These are phyloP conservation scores for Spathaspora girioi DNA, from an alignment of 805 yeast genomes.

Conservation along the genomic window DNA sequence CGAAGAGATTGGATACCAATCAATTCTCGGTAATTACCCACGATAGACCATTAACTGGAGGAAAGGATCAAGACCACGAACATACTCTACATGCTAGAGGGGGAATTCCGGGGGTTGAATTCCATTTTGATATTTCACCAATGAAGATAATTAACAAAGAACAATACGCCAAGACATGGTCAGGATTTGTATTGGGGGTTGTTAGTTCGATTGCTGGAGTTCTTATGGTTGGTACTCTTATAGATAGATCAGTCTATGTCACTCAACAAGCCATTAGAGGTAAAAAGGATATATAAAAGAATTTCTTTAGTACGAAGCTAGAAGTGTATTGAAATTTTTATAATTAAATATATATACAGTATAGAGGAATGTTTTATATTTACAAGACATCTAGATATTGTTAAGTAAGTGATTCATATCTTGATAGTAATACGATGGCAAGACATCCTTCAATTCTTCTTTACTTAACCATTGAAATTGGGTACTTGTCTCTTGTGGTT, in stretches of 20 bases:
- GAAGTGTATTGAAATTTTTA: not conserved
- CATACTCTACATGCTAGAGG: conserved; percentile 78
- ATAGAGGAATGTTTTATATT: not conserved
- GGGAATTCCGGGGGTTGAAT: conserved; percentile 86
- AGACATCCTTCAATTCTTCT: conserved; percentile 62
- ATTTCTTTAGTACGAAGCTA: not conserved
- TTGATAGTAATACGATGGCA: conserved; percentile 52
- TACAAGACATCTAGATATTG: conserved; percentile 23
- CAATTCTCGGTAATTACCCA: conserved; percentile 89
- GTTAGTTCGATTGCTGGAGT: conserved; percentile 92
- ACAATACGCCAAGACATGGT: conserved; percentile 69
- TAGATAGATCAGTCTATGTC: conserved; percentile 85
- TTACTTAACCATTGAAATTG: conserved; percentile 82
- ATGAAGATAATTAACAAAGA: conserved; percentile 86
- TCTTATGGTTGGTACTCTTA: conserved; percentile 82
- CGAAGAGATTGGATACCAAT: conserved; percentile 62
- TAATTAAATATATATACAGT: not conserved
- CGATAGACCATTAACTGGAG: conserved; percentile 81
- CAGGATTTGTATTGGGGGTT: conserved; percentile 76
- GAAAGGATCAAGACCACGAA: conserved; percentile 87
- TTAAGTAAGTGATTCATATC: conserved; percentile 50
- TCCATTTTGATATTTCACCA: conserved; percentile 89
- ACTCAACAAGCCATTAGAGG: conserved; percentile 75
- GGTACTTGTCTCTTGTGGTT: conserved; percentile 29
- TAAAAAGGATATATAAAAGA: conserved; percentile 50